These are phyloP conservation scores for Lachnellula cervina DNA, from an alignment of 2,329 filamentous ascomycete species.

Conservation along the genomic window DNA sequence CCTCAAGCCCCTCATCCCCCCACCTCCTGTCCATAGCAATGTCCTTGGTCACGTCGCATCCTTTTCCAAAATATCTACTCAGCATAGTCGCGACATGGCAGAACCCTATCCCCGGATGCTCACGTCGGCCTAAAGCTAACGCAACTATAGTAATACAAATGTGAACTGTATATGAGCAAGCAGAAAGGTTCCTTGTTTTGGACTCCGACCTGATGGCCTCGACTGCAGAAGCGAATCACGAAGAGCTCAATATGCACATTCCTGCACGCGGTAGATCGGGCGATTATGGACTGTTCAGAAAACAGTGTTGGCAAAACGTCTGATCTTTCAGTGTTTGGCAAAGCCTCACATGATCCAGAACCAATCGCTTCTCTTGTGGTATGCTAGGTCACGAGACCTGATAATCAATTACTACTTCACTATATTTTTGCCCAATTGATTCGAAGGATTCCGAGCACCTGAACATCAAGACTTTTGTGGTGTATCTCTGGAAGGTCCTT, in stretches of 20 bases:
- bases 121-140: not conserved
- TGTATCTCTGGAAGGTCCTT: not conserved
- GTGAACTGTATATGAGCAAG: constrained; percentile 6
- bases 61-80: no score
- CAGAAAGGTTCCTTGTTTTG: constrained; percentile 7
- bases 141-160: constrained; percentile 6
- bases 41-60: no score
- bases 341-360: constrained; percentile 1
- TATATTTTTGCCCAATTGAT: not conserved
- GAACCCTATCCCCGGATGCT: no score
- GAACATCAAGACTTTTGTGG: not conserved
- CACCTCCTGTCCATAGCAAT: no score
- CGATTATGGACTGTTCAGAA: constrained; percentile 11
- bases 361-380: constrained; percentile 3
- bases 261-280: constrained; percentile 6
- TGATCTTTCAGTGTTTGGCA: constrained; percentile 9
- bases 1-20: not conserved
- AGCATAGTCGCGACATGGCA: no score
- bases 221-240: constrained; percentile 5
- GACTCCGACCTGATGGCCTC: constrained; percentile 10
- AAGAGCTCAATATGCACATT: constrained; percentile 10
- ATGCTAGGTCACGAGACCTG: not conserved
- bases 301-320: constrained; percentile 5
- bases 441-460: no score
- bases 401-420: constrained; percentile 6